Evolutionary conservation across 2,329 filamentous ascomycete genomes (phyloP), one percentile per base, ranked within the genome.

Genomic region (Dothistroma pini): DNA sequence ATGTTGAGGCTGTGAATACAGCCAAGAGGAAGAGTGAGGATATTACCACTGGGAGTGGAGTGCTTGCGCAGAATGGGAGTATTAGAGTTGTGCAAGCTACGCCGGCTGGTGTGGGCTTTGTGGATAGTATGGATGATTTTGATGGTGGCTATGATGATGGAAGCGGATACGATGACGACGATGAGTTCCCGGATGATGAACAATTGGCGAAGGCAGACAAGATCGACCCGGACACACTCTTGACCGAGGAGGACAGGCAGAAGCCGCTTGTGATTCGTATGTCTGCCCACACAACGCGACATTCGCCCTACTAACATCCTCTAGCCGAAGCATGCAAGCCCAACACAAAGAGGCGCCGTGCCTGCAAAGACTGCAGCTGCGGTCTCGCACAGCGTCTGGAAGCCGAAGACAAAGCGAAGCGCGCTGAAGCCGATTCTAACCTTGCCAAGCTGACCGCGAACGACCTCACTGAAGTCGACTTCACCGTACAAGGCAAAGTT

Each of bases 291-390:
- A 25, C 21, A 29, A 25, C 44, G 14, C 29, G 54, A 51, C 44
- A n/a, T 58, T 25, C 29, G 29, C 34, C 22, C 32, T 53, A 34
- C 56, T 61, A 31, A 56, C 19, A 51, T 47, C 38, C 16, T 29
- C 19, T 66, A 90, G 93, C 95, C 56, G 84, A 88, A 29, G 91
- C 96, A 74, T 99, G 95, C 76, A 86, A 88, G 61, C 93, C 93
- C 53, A 91, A 95, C 50, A 91, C 90, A 61, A 96, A 96, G 80
- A 88, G 93, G 69, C 89, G 93, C 58, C 88, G 93, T 64, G 92
- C 95, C 60, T 99, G 95, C 83, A 97, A 99, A 79, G 95, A 99
- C 80, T 99, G 95, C 81, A 93, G 90, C 9, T 99, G 95, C 74
- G 95, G 95, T 55, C 86, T 99, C 29, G 91, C 93, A 25, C 86